These are phyloP conservation scores for Isoetes taiwanensis DNA, from an alignment of 75 land plant genomes.

Conservation along the genomic window DNA sequence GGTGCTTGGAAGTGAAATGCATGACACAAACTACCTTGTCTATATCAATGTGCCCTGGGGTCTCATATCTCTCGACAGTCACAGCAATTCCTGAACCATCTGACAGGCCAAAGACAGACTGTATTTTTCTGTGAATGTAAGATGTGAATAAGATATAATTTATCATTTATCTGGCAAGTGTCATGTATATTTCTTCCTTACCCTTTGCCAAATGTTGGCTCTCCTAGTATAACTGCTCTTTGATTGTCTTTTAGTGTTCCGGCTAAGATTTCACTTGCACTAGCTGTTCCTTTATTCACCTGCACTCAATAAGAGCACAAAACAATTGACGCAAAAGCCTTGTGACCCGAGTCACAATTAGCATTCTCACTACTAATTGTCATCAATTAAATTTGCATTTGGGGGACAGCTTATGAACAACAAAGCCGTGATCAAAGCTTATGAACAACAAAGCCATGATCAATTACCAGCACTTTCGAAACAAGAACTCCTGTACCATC, in stretches of 20 bases:
- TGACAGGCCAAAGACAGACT: conserved; percentile 87
- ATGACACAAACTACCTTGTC: conserved; percentile 46
- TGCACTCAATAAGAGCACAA: too few relatives aligned
- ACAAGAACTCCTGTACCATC: conserved; percentile 69
- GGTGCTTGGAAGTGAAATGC: not conserved
- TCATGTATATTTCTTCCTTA: conserved; percentile 13
- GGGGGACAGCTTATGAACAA: not conserved
- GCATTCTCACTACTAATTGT: not conserved
- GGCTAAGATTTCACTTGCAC: conserved; percentile 98
- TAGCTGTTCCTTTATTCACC: conserved; percentile 99
- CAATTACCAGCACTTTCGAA: conserved; percentile 69
- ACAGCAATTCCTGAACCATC: conserved; percentile 97
- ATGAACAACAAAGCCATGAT: not conserved
- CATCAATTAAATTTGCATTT: not conserved
- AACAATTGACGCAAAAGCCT: too few relatives aligned
- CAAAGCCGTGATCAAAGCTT: too few relatives aligned
- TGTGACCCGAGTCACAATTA: too few relatives aligned
- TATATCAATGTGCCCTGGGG: conserved; percentile 83
- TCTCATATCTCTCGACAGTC: conserved; percentile 97
- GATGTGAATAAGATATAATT: not conserved
- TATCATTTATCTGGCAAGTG: too few relatives aligned
- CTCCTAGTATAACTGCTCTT: conserved; percentile 78
- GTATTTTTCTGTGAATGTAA: conserved; percentile 73
- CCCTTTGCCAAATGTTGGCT: conserved; percentile 99
- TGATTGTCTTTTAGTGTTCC: conserved; percentile 92